A percentile compares a stretch with the other conserved stretches of the same genome.
Evolutionary conservation across 306 rosid species (phyloP).

Genomic region (Vigna angularis): DNA sequence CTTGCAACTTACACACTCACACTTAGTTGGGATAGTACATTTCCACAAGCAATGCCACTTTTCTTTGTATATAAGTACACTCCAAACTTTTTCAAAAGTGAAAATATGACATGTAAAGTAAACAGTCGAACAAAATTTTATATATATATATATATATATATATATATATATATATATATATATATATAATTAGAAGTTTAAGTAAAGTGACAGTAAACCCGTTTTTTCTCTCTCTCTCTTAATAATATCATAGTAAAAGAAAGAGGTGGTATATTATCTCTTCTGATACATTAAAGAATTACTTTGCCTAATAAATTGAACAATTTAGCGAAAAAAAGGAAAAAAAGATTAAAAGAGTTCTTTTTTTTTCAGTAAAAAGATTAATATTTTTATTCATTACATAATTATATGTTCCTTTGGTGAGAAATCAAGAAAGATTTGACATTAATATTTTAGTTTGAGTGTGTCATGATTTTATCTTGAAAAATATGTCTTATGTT

Average conservation of each 20-base stretch:
- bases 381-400: not conserved
- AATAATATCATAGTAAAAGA: not conserved
- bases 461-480: no score
- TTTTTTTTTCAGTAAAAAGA: not conserved
- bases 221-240: not conserved
- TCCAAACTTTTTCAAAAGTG: slow-evolving; percentile 1
- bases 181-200: not conserved
- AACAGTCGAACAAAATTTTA: slow-evolving; percentile 7
- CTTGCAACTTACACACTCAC: not conserved
- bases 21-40: not conserved
- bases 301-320: not conserved
- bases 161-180: no score
- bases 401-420: not conserved
- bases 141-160: not conserved
- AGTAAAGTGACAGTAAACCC: not conserved
- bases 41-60: not conserved
- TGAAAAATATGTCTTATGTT: no score
- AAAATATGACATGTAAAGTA: slow-evolving; percentile 20
- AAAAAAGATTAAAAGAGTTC: not conserved
- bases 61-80: not conserved
- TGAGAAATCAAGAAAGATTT: no score
- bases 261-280: not conserved
- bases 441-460: no score
- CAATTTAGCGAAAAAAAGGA: not conserved
- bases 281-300: slow-evolving; percentile 12